Base-by-base conservation (phyloP, 2,329 filamentous ascomycete genomes). In the Colletotrichum lini region DNA sequence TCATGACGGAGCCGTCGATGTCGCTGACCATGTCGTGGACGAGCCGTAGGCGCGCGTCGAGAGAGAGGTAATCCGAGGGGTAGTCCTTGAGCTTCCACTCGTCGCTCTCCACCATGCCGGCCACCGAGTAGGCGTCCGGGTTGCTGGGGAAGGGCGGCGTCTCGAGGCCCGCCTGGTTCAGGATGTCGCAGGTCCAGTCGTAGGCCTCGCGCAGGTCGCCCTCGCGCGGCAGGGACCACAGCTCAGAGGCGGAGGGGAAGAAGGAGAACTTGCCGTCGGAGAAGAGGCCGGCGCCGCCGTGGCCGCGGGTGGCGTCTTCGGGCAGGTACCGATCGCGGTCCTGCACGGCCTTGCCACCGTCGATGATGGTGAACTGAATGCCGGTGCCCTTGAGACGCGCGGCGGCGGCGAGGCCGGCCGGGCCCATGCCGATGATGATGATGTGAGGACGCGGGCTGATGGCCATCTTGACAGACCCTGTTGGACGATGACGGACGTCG, bases 351-450 rank as follows among this genome's bases (percentile, higher is more conserved):
- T 56, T 56, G 53, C 53, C 53, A 18, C 53, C 21, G 18, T 56
- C 53, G 18, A 56, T 15, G 30, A 56, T 56, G 10, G 53, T 56
- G 53, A 56, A 56, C 53, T 56, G 53, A 15, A 56, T 56, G 15
- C 53, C 53, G 16, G 53, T 56, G 53, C 53, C 53, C 30, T 56
- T 56, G 53, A 80, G 73, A 42, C 79, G 78, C 57, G 79, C 77
- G 18, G 79, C 79, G 18, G 80, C 76, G 10, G 79, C 79, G 53
- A 80, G 73, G 7, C 79, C 79, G 9, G 77, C 74, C 1, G 79
- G 80, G 26, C 79, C 79, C 38, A 75, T 78, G 35, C 78, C 78
- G 44, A 77, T 75, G 47, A 79, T 72, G 45, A 79, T 72, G 66
- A 79, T 78, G 73, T 79, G 77, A 71, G 53, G 53, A n/a, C 53